These are phyloP conservation scores for Cadophora luteo-olivacea DNA, from an alignment of 2,329 filamentous ascomycete species.

Conservation along the genomic window DNA sequence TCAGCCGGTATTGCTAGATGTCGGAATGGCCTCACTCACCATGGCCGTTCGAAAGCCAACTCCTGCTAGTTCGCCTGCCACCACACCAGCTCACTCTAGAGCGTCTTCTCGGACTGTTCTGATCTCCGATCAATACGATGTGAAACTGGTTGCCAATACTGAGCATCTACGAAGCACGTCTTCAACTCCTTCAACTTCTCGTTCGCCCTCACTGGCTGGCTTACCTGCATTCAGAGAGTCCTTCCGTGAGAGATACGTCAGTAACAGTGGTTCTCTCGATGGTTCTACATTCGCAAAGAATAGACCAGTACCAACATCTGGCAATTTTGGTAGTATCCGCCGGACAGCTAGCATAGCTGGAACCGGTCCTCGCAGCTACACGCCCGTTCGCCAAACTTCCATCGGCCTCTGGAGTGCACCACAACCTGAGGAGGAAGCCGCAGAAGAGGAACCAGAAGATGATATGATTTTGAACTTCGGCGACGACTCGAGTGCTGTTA, in stretches of 20 bases:
- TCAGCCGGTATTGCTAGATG: constrained; percentile 88
- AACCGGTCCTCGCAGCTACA: constrained; percentile 34
- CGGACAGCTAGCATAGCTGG: constrained; percentile 41
- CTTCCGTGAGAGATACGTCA: constrained; percentile 21
- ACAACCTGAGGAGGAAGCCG: constrained; percentile 42
- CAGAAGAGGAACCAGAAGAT: constrained; percentile 48
- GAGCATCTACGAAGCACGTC: constrained; percentile 68
- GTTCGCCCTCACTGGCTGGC: constrained; percentile 42
- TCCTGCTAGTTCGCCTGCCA: constrained; percentile 32
- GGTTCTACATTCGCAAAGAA: constrained; percentile 42
- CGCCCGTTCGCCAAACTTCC: constrained; percentile 45
- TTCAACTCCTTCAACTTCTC: constrained; percentile 47
- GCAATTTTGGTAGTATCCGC: constrained; percentile 44
- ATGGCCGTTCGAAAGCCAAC: constrained; percentile 73
- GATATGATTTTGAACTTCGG: constrained; percentile 60
- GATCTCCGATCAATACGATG: constrained; percentile 71
- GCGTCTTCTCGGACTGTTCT: constrained; percentile 48
- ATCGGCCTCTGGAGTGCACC: constrained; percentile 57
- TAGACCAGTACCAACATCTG: constrained; percentile 31
- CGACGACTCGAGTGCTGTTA: constrained; percentile 37
- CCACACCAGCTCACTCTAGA: constrained; percentile 45
- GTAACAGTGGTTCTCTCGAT: constrained; percentile 41
- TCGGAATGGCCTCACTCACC: constrained; percentile 88
- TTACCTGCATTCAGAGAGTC: constrained; percentile 40
- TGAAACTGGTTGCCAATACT: constrained; percentile 75